Conservation (phyloP, 2,329 filamentous ascomycete genomes). For the Sclerotinia minor region DNA sequence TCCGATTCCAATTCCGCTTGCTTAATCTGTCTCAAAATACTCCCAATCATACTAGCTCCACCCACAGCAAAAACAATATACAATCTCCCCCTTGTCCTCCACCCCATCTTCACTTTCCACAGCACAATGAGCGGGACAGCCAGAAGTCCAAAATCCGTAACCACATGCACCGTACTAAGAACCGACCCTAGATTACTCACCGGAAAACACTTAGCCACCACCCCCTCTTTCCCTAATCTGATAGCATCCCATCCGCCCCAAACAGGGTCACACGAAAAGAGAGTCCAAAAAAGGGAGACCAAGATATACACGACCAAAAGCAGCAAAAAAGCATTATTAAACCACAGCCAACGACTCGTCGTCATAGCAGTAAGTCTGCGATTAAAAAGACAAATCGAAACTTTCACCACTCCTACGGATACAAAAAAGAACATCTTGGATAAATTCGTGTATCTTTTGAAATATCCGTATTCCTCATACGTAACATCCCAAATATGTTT, state of each 20-base stretch:
- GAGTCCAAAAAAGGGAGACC: constrained; percentile 15
- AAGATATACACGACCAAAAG: constrained; percentile 8
- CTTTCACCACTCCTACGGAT: constrained; percentile 57
- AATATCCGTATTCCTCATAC: constrained; percentile 41
- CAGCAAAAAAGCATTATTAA: constrained; percentile 39
- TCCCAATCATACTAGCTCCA: constrained; percentile 40
- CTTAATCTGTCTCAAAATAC: constrained; percentile 39
- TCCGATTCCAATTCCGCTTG: constrained; percentile 23
- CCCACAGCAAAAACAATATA: constrained; percentile 42
- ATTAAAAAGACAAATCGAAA: constrained; percentile 44
- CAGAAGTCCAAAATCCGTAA: constrained; percentile 43
- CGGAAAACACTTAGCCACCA: neutral
- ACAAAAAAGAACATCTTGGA: constrained; percentile 95
- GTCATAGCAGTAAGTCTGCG: constrained; percentile 42
- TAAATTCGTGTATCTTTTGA: constrained; percentile 82
- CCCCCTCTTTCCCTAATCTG: neutral
- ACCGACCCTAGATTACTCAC: constrained; percentile 31
- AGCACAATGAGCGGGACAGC: constrained; percentile 43
- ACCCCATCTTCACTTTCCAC: constrained; percentile 42
- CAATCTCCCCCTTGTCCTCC: constrained; percentile 40
- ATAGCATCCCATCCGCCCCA: constrained; percentile 23
- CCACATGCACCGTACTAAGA: constrained; percentile 42
- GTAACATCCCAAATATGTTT: constrained; percentile 42
- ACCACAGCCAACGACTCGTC: constrained; percentile 38
- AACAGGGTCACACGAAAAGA: constrained; percentile 1